Evolutionary conservation across 2,329 filamentous ascomycete genomes (phyloP).

Genomic region (Achaetomium macrosporum): DNA sequence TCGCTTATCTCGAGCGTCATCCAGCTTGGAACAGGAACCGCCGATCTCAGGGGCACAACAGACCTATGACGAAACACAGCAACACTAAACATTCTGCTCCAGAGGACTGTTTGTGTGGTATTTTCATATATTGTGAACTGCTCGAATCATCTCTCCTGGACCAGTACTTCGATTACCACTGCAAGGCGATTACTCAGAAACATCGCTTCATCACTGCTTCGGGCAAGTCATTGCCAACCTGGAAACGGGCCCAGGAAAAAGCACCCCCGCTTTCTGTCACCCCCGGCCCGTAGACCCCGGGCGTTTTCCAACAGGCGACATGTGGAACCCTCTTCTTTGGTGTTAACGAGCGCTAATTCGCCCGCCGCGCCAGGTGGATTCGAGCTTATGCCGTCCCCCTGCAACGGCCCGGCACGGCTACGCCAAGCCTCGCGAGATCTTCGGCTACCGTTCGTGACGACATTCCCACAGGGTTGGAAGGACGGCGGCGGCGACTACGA

Average conservation of each 20-base stretch:
- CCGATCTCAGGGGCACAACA: neutral
- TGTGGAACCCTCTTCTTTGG: neutral
- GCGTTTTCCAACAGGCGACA: no score
- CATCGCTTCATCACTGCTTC: neutral
- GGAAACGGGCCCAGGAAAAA: neutral
- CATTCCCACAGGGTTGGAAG: conserved; percentile 1
- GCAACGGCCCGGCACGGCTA: conserved; percentile 4
- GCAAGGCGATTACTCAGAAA: conserved; percentile 33
- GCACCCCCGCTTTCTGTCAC: neutral
- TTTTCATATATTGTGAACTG: neutral
- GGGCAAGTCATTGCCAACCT: neutral
- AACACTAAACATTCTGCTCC: no score
- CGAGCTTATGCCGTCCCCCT: conserved; percentile 6
- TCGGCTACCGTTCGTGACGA: neutral
- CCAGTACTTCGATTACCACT: neutral
- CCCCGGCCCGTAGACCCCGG: neutral
- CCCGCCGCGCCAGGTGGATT: neutral
- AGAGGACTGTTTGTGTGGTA: no score
- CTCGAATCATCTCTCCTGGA: neutral
- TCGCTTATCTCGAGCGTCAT: neutral
- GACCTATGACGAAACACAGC: neutral
- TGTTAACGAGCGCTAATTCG: conserved; percentile 1
- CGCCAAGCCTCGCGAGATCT: conserved; percentile 10
- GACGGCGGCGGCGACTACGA: neutral
- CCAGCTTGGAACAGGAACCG: neutral